Base-by-base conservation (phyloP, 2,329 filamentous ascomycete genomes). In the Volutella citrinella region DNA sequence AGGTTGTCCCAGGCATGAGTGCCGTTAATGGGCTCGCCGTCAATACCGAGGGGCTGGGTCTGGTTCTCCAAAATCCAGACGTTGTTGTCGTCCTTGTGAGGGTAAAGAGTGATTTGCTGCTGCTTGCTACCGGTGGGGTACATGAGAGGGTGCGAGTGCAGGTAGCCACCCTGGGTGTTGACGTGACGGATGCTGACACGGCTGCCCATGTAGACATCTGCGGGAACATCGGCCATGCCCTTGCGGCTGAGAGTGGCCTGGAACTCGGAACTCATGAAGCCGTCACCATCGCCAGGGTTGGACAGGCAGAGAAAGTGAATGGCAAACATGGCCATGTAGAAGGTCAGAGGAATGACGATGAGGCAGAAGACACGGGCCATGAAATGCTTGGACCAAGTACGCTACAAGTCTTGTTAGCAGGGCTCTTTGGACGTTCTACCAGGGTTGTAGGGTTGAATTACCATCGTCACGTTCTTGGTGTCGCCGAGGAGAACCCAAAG, bases 201-300 rank as follows among this genome's bases (percentile, higher is more conserved):
- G 60, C 89, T 95, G 40, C 93, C 93, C 54, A 93, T 84, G 18
- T 85, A 82, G 38, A 98, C 84, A 65, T 98, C 90, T 19, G 87
- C 93, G 3, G 93, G 84, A 6, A 95, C 89, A 63, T 95, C 89
- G 59, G 88, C 83, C 93, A 98, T 98, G 33, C 79, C 82, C 72
- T 97, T 98, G 55, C 82, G 90, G 69, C 97, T 98, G 48, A 98
- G 73, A 3, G 93, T 97, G 19, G 93, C 86, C 68, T 98, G 93
- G 72, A 98, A 98, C 59, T 98, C 93, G 35, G 91, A 95, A 58
- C 90, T 96, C 93, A 98, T 98, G 72, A 98, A 98, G 35, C 93
- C 93, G 63, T 98, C 93, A 34, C 93, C 93, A 32, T 98, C 93
- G 40, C 93, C 93, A 18, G 93, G 93, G 66, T 98, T 98, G 40